Percentiles rank a stretch among this genome's conserved stretches.
phyloP scores from a whole-genome alignment of 768 basidiomycete species.

The Auriscalpium vulgare region DNA sequence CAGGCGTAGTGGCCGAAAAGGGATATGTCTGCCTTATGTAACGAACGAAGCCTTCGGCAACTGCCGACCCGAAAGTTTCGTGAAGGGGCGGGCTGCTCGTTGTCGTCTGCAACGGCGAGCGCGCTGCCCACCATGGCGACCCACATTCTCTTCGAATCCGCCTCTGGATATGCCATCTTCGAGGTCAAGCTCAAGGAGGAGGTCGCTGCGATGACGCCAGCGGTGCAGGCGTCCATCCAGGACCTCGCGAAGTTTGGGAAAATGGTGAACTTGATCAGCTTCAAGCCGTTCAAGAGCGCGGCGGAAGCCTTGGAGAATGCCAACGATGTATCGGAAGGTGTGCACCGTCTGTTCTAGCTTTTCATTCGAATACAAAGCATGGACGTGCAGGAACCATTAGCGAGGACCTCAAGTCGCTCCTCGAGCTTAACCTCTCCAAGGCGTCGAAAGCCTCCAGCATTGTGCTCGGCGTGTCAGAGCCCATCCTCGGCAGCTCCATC shows the following conservation, averaged over 20 bases:
- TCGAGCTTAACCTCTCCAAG: slow-evolving; percentile 84
- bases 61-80: slow-evolving; percentile 16
- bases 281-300: slow-evolving; percentile 89
- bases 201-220: slow-evolving; percentile 70
- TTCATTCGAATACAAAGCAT: slow-evolving; percentile 3
- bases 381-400: slow-evolving; percentile 63
- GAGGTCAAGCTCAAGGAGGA: slow-evolving; percentile 82
- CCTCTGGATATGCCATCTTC: slow-evolving; percentile 92
- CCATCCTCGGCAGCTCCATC: slow-evolving; percentile 67
- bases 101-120: too few relatives aligned
- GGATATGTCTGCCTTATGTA: not conserved
- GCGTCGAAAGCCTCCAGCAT: slow-evolving; percentile 62
- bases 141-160: slow-evolving; percentile 87
- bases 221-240: slow-evolving; percentile 78
- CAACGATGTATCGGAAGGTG: slow-evolving; percentile 95
- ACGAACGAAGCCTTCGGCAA: slow-evolving; percentile 1
- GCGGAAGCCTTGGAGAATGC: slow-evolving; percentile 92
- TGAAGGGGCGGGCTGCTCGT: too few relatives aligned
- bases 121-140: slow-evolving; percentile 49
- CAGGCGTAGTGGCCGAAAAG: not conserved
- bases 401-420: slow-evolving; percentile 71
- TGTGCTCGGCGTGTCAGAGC: slow-evolving; percentile 74
- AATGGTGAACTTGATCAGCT: slow-evolving; percentile 87
- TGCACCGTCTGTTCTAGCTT: slow-evolving; percentile 14
- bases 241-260: slow-evolving; percentile 86